Conservation (phyloP, 2,329 filamentous ascomycete species). For the Alternaria metachromatica region DNA sequence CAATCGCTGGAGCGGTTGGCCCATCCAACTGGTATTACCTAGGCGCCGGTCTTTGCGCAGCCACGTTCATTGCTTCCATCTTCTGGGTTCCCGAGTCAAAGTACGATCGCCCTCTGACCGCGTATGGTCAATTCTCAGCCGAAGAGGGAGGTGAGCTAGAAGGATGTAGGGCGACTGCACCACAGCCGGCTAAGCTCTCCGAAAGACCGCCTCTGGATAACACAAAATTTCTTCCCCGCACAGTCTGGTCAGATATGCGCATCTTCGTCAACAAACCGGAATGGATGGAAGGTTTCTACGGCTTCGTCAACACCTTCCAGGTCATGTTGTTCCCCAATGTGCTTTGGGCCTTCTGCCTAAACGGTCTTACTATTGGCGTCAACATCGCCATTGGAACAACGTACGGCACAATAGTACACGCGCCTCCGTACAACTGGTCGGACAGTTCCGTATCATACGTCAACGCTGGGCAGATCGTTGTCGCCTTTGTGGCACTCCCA, state of each 20-base stretch:
- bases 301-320: constrained; percentile 41
- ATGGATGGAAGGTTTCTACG: constrained; percentile 44
- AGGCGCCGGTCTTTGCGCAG: constrained; percentile 45
- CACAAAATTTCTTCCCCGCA: constrained; percentile 47
- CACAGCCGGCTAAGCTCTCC: neutral
- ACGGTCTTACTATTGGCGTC: constrained; percentile 29
- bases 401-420: constrained; percentile 24
- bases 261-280: constrained; percentile 51
- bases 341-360: constrained; percentile 29
- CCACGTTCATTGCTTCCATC: constrained; percentile 46
- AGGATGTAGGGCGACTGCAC: neutral
- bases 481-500: constrained; percentile 37
- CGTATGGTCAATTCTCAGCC: constrained; percentile 38
- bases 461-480: constrained; percentile 38
- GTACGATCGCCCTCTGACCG: constrained; percentile 48
- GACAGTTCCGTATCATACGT: constrained; percentile 23
- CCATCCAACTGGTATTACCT: constrained; percentile 55
- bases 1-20: constrained; percentile 52
- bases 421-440: constrained; percentile 27
- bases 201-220: constrained; percentile 44
- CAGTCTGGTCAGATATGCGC: constrained; percentile 48
- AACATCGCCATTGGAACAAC: constrained; percentile 32
- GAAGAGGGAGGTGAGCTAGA: neutral
- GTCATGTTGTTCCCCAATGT: constrained; percentile 30
- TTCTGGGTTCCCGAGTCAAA: constrained; percentile 54